Evolutionary conservation across 2,329 filamentous ascomycete genomes (phyloP), one percentile per base, ranked within the genome.

Genomic region (Davidsoniella australis): DNA sequence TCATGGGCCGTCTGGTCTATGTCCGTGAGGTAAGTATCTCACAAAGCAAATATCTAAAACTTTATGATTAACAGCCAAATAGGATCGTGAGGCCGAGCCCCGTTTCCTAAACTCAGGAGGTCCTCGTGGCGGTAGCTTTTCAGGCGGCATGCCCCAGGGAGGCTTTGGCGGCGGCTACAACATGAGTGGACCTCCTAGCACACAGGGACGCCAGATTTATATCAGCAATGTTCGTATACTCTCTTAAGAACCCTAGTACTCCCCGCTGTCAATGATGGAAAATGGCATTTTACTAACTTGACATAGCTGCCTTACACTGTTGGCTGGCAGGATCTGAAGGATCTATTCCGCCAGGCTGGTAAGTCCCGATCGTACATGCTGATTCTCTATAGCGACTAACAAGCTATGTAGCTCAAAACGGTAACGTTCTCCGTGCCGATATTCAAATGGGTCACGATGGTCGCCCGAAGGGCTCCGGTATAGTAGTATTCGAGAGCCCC

Each of bases 281-380:
- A 53, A 42, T 54, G 40, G 23, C 57, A 55, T 57, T 66, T 49
- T 64, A 57, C 48, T 50, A 56, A 59, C 39, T 39, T 14, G 24
- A 42, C 58, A 40, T 67, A 98, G 91, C 84, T 98, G 58, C 91
- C 91, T 17, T 98, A 88, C 70, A 94, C 86, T 56, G 85, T 94
- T 59, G 91, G 91, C 63, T 98, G 91, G 91, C 91, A 98, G 69
- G 91, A 98, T 66, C 71, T 98, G 58, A 98, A 98, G 70, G 91
- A 98, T 66, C 75, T 98, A 57, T 98, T 98, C 75, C 85, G 91
- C 62, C 88, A 95, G 75, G 88, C 91, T 68, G 85, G 88, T 94
- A 73, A 75, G 86, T 73, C 8, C 46, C 41, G 14, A 17, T 7
- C 37, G 14, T 16, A 18, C 5, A 12, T 53, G 20, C 56, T 55